Base-by-base conservation (phyloP, 2,329 filamentous ascomycete species). In the Nemania sp. region DNA sequence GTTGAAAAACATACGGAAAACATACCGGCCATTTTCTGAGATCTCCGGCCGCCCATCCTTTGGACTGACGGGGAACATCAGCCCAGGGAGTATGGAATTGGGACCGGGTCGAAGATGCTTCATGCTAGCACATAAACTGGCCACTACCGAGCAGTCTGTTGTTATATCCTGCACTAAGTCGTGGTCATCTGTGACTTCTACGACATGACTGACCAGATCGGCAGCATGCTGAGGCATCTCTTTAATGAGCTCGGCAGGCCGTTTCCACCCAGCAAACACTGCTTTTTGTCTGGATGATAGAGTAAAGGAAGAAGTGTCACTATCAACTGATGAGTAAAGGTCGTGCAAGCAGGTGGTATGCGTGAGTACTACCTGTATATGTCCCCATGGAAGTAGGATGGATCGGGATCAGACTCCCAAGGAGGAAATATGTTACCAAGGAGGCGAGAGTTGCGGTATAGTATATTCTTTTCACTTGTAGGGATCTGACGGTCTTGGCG, bases 61-160 rank as follows among this genome's bases (percentile, higher is more conserved):
- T 33, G 80, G 72, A 62, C 94, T 82, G 64, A 86, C 90, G 0
- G 94, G 94, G 67, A 88, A 89, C 57, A 97, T 80, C 24, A 90
- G 80, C 4, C 84, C 82, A 1, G 84, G 79, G 17, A 95, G 80
- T 28, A 93, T 79, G 70, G 86, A 85, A 31, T 80, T 78, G 70
- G 88, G 81, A 2, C 87, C 88, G 15, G 85, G 85, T 57, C 86
- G 80, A 7, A 86, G 79, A 59, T 90, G 81, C 34, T 86, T 86
- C 56, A 88, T 86, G 20, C 84, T 86, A 22, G 92, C 91, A 68
- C 92, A 97, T 5, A 99, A 79, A 69, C 94, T 97, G 14, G 94
- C 94, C 23, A 99, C 93, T 3, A 99, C 93, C 1, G 94, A 97
- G 68, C 94, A 99, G 70, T 99, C 94, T 0, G 93, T 95, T 5